Evolutionary conservation across 2,329 filamentous ascomycete species (phyloP).

Genomic region (Fusarium solani-melongenae): DNA sequence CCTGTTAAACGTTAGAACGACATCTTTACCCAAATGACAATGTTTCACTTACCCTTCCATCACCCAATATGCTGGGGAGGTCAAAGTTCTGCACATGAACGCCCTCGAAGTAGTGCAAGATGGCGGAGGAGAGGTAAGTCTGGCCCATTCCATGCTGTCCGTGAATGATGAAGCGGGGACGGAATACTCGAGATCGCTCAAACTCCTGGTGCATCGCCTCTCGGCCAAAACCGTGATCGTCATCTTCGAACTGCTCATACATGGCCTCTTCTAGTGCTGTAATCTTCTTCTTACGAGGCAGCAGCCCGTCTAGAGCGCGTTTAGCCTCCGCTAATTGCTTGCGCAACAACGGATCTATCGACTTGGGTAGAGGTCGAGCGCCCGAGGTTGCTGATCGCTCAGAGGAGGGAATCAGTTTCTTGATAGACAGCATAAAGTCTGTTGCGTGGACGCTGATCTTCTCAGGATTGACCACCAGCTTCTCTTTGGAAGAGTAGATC

Average conservation of each 20-base stretch:
- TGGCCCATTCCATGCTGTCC: slow-evolving; percentile 94
- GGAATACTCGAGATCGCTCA: slow-evolving; percentile 86
- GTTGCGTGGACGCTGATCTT: slow-evolving; percentile 89
- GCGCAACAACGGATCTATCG: slow-evolving; percentile 83
- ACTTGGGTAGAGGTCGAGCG: slow-evolving; percentile 81
- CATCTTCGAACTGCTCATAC: slow-evolving; percentile 86
- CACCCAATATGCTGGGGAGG: slow-evolving; percentile 85
- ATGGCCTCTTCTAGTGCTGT: slow-evolving; percentile 95
- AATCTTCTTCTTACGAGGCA: slow-evolving; percentile 86
- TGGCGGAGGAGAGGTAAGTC: slow-evolving; percentile 83
- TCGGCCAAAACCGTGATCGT: slow-evolving; percentile 84
- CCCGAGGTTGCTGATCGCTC: slow-evolving; percentile 89
- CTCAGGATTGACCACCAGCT: slow-evolving; percentile 86
- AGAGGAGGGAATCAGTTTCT: slow-evolving; percentile 95
- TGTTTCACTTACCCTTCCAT: slow-evolving; percentile 72
- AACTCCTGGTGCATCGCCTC: slow-evolving; percentile 83
- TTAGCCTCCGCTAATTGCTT: slow-evolving; percentile 78
- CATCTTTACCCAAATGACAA: not conserved
- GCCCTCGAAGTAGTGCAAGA: slow-evolving; percentile 92
- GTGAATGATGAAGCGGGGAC: slow-evolving; percentile 85
- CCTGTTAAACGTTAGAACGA: slow-evolving; percentile 53
- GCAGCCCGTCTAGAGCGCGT: slow-evolving; percentile 74
- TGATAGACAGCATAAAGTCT: slow-evolving; percentile 97
- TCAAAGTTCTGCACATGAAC: slow-evolving; percentile 96
- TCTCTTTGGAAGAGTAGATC: slow-evolving; percentile 91